A percentile compares a stretch with the other conserved stretches of the same genome.
Conservation (phyloP, 2,329 filamentous ascomycete genomes). For the Talaromyces sp. region DNA sequence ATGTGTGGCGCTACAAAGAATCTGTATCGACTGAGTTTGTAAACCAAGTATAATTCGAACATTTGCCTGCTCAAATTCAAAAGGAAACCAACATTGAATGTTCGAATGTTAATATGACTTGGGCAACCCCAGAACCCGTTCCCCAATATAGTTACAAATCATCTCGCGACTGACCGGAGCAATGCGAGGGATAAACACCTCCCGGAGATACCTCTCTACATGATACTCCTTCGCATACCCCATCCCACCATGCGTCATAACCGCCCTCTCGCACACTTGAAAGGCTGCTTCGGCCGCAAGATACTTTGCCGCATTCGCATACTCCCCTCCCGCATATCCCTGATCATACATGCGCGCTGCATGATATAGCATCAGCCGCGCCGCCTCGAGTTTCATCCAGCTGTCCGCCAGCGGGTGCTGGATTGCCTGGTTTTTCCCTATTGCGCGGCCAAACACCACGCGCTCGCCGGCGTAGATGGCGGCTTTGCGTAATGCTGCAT, state of each 20-base stretch:
- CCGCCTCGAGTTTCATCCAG: slow-evolving; percentile 56
- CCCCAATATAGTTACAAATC: slow-evolving; percentile 35
- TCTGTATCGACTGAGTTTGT: too few relatives aligned
- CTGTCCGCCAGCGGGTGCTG: slow-evolving; percentile 52
- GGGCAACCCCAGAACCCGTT: slow-evolving; percentile 32
- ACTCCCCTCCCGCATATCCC: slow-evolving; percentile 48
- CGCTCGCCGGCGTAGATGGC: slow-evolving; percentile 45
- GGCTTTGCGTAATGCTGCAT: slow-evolving; percentile 39
- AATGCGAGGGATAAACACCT: slow-evolving; percentile 53
- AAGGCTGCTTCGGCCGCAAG: slow-evolving; percentile 56
- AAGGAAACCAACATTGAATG: neutral
- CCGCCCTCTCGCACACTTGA: slow-evolving; percentile 51
- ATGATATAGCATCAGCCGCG: slow-evolving; percentile 54
- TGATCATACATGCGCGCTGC: slow-evolving; percentile 52
- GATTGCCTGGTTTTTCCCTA: slow-evolving; percentile 53
- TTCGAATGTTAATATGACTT: slow-evolving; percentile 25
- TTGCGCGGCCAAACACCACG: slow-evolving; percentile 33
- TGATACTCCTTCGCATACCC: slow-evolving; percentile 56
- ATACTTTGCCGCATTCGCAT: slow-evolving; percentile 55
- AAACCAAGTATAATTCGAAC: neutral
- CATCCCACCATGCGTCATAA: slow-evolving; percentile 54
- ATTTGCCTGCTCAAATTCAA: neutral
- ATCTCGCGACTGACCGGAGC: slow-evolving; percentile 51
- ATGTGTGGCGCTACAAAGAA: neutral
- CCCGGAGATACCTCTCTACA: slow-evolving; percentile 53